Evolutionary conservation across 1,284 basidiomycete species (phyloP).

Genomic region (Ustilago cynodontis): DNA sequence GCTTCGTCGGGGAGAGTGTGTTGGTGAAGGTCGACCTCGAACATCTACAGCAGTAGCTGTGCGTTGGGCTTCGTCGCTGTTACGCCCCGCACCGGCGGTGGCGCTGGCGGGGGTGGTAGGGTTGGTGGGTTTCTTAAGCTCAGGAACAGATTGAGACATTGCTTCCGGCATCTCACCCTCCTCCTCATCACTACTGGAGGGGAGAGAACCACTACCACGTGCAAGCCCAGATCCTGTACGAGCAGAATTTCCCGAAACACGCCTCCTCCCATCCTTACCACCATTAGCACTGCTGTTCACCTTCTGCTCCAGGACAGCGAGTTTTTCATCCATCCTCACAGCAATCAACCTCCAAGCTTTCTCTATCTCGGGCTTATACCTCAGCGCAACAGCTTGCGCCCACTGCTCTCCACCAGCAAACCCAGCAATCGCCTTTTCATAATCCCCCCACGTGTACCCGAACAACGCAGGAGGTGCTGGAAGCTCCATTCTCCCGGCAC

Average conservation of each 20-base stretch:
- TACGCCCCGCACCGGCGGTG: neutral
- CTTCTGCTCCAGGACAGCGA: conserved; percentile 29
- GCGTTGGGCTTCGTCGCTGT: conserved; percentile 15
- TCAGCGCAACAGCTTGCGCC: conserved; percentile 55
- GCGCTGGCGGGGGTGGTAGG: too few species aligned
- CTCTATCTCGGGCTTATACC: conserved; percentile 58
- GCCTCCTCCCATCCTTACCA: conserved; percentile 11
- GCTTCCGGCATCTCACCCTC: conserved; percentile 30
- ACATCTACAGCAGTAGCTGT: conserved; percentile 1
- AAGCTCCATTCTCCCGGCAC: conserved; percentile 42
- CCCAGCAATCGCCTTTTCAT: conserved; percentile 64
- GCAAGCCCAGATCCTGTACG: conserved; percentile 30
- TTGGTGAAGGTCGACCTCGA: conserved; percentile 23
- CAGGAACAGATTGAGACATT: conserved; percentile 63
- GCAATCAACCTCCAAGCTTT: conserved; percentile 40
- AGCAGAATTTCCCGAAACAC: conserved; percentile 31
- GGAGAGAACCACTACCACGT: conserved; percentile 24
- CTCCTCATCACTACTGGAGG: conserved; percentile 34
- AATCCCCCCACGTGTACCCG: conserved; percentile 62
- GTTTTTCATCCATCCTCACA: conserved; percentile 24
- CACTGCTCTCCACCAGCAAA: conserved; percentile 63
- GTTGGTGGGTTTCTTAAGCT: conserved; percentile 54
- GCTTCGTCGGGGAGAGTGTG: conserved; percentile 33
- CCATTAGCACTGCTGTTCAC: too few species aligned
- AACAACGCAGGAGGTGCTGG: conserved; percentile 63